Evolutionary conservation across 192 early-diverging fungal genomes (phyloP).

Genomic region (Powellomyces hirtus): DNA sequence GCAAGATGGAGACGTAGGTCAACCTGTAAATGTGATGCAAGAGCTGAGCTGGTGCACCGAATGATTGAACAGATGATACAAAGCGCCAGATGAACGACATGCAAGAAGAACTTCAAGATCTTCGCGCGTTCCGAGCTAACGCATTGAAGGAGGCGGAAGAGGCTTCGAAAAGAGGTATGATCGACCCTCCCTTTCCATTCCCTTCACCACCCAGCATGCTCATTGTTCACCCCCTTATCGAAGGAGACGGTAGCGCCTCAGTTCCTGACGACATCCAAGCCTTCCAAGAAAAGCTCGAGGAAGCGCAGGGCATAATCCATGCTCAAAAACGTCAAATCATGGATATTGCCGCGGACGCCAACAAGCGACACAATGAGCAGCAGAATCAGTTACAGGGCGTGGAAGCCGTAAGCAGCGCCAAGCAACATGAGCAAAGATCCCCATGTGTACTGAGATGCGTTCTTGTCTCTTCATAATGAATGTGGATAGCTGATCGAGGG

Average conservation of each 20-base stretch:
- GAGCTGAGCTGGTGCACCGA: too few relatives aligned
- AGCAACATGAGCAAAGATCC: background rate
- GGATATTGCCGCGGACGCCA: slow-evolving; percentile 52
- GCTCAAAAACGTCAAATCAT: slow-evolving; percentile 42
- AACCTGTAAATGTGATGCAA: too few relatives aligned
- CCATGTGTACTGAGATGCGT: background rate
- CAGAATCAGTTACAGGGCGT: slow-evolving; percentile 62
- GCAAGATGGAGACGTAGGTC: too few relatives aligned
- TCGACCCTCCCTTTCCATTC: background rate
- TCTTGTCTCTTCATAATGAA: background rate
- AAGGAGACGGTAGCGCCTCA: background rate
- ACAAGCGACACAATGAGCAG: slow-evolving; percentile 52
- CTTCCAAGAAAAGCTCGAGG: slow-evolving; percentile 30
- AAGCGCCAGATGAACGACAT: slow-evolving; percentile 11
- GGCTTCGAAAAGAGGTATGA: slow-evolving; percentile 12
- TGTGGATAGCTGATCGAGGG: slow-evolving; percentile 46
- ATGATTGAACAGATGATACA: slow-evolving; percentile 5
- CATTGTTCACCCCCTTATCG: background rate
- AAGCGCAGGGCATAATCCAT: slow-evolving; percentile 26
- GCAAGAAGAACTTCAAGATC: slow-evolving; percentile 32
- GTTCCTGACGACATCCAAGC: slow-evolving; percentile 33
- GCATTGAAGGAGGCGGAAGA: slow-evolving; percentile 31
- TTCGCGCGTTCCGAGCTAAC: slow-evolving; percentile 25
- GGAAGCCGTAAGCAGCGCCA: slow-evolving; percentile 42
- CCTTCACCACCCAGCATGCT: background rate